These are phyloP conservation scores for Suillus subluteus DNA, from an alignment of 768 basidiomycete genomes.

Conservation along the genomic window DNA sequence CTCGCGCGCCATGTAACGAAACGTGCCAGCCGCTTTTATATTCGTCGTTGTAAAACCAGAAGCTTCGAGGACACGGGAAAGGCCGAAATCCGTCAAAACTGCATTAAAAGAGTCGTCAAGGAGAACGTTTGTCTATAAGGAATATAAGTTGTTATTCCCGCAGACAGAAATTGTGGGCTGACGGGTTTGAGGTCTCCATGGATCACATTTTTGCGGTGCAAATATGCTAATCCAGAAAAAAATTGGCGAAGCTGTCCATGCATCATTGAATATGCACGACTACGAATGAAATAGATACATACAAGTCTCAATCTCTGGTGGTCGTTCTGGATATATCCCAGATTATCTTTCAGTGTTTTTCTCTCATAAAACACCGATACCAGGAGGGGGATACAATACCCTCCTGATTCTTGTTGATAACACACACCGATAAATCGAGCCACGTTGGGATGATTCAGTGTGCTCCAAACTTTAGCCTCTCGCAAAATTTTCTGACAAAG, in stretches of 20 bases:
- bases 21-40: slow-evolving; percentile 33
- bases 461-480: slow-evolving; percentile 32
- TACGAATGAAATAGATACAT: not conserved
- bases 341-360: slow-evolving; percentile 24
- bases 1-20: slow-evolving; percentile 45
- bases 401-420: slow-evolving; percentile 20
- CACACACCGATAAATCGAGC: slow-evolving; percentile 28
- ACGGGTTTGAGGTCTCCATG: slow-evolving; percentile 46
- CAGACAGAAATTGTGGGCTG: slow-evolving; percentile 13
- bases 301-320: slow-evolving; percentile 28
- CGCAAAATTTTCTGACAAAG: slow-evolving; percentile 29
- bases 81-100: slow-evolving; percentile 43
- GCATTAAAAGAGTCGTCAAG: slow-evolving; percentile 36
- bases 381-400: slow-evolving; percentile 22
- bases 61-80: slow-evolving; percentile 40
- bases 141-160: not conserved
- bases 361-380: slow-evolving; percentile 33
- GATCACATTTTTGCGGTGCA: slow-evolving; percentile 28
- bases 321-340: slow-evolving; percentile 14
- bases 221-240: slow-evolving; percentile 26
- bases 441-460: slow-evolving; percentile 26
- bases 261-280: not conserved
- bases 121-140: slow-evolving; percentile 39
- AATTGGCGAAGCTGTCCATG: slow-evolving; percentile 24
- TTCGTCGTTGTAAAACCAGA: slow-evolving; percentile 40